phyloP scores from a whole-genome alignment of 345 rosid species.

The Durio zibethinus region DNA sequence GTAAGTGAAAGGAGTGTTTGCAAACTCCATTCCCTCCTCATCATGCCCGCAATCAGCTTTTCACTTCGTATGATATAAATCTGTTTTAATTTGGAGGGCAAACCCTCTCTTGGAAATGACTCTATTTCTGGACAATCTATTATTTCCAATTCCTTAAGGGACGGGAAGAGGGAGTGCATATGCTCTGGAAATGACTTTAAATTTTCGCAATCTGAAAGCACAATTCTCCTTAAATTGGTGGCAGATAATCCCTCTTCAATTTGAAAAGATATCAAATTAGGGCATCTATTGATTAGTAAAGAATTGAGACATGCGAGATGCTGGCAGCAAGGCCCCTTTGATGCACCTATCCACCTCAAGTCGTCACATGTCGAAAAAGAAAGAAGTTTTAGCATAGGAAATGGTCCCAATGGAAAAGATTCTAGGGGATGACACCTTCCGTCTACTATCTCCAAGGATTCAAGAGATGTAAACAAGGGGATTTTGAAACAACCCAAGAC shows the following conservation, averaged over 20 bases:
- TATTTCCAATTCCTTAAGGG: no score
- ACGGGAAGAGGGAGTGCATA: background rate
- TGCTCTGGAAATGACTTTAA: background rate
- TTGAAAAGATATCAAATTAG: background rate
- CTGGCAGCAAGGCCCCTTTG: background rate
- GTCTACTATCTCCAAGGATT: background rate
- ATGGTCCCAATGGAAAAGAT: no score
- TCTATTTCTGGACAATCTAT: background rate
- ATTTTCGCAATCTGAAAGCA: background rate
- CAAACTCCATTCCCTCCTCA: background rate
- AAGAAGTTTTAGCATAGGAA: background rate
- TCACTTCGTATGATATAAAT: background rate
- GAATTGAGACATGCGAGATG: background rate
- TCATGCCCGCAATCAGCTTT: background rate
- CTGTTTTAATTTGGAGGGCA: background rate
- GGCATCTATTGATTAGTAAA: rapidly evolving
- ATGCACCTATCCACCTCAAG: no score
- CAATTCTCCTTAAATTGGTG: no score
- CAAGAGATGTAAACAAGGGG: background rate
- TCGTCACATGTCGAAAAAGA: no score
- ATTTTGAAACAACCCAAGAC: background rate
- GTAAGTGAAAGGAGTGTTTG: background rate
- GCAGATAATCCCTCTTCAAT: background rate
- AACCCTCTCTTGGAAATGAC: background rate
- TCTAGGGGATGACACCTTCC: background rate